These are phyloP conservation scores for Myotisia sp. DNA, from an alignment of 2,329 filamentous ascomycete genomes.

Conservation along the genomic window DNA sequence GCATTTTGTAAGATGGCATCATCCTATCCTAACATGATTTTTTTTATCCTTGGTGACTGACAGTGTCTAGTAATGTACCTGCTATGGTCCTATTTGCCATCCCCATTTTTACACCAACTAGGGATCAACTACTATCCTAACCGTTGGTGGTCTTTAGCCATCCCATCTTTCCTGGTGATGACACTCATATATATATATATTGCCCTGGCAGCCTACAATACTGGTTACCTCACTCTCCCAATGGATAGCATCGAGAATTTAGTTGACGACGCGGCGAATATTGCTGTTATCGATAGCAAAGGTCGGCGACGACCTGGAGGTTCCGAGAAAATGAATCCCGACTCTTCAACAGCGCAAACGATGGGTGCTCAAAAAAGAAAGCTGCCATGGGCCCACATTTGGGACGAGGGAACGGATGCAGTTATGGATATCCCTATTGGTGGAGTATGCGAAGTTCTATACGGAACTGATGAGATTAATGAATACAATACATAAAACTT, in stretches of 20 bases:
- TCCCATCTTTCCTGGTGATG: conserved; percentile 83
- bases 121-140: conserved; percentile 96
- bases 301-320: conserved; percentile 41
- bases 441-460: conserved; percentile 87
- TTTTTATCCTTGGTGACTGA: background rate
- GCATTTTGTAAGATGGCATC: conserved; percentile 59
- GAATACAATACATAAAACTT: conserved; percentile 1
- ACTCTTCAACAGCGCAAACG: conserved; percentile 28
- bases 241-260: conserved; percentile 72
- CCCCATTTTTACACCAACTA: conserved; percentile 77
- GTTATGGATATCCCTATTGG: conserved; percentile 94
- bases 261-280: conserved; percentile 75
- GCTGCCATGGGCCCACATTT: conserved; percentile 64
- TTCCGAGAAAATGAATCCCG: conserved; percentile 29
- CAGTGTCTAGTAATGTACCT: conserved; percentile 41
- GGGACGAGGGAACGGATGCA: conserved; percentile 87
- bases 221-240: conserved; percentile 69
- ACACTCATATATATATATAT: conserved; percentile 84
- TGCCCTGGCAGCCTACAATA: conserved; percentile 81
- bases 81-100: conserved; percentile 80
- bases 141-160: conserved; percentile 90
- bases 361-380: conserved; percentile 30
- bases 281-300: conserved; percentile 65
- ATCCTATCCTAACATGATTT: too few relatives aligned
- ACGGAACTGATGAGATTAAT: conserved; percentile 43